Base-by-base conservation (phyloP, 1,139 yeast species). In the Yamadazyma trypodendri region DNA sequence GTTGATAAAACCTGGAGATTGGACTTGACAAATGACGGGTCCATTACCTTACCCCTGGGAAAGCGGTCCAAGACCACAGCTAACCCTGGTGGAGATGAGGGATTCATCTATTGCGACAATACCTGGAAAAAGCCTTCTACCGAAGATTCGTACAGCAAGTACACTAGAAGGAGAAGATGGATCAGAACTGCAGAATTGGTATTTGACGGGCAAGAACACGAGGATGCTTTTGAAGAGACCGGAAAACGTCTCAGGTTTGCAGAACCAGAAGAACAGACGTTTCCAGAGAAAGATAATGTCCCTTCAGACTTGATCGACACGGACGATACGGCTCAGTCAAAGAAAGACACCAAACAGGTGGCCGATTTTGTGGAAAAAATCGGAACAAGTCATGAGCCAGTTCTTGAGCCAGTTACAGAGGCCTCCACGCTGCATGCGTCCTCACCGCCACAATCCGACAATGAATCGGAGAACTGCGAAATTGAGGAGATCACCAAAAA, bases 141-240 rank as follows among this genome's bases (percentile, higher is more conserved):
- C 0, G 96, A 87, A 43, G 96, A 90, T 56, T 74, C 94, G 2
- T 90, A 82, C 60, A 81, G 94, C 24, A 89, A 88, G 61, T 92
- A 88, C 56, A 92, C 98, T 6, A 76, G 98, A 59, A 77, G 96
- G 57, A 77, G 98, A 64, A 74, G 97, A 57, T 92, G 98, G 98
- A 78, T 90, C 20, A 76, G 97, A 49, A 87, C 95, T 0, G 98
- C 97, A 0, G 96, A 89, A 60, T 72, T 90, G 51, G 81, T 85
- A 2, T 70, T 75, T 37, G 35, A 32, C n/a, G 20, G 24, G 9
- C 24, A 31, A 12, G 31, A 28, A 12, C 14, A 20, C 4, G 45
- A 40, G n/a, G 44, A 40, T 27, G 42, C 35, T 24, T 32, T 37
- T 18, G 37, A 42, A 37, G 49, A 40, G 17, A 31, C 41, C 16